Evolutionary conservation across 148 eudicot species (phyloP), one percentile per base, ranked within the genome.

Genomic region (Vaccinium myrtillus): DNA sequence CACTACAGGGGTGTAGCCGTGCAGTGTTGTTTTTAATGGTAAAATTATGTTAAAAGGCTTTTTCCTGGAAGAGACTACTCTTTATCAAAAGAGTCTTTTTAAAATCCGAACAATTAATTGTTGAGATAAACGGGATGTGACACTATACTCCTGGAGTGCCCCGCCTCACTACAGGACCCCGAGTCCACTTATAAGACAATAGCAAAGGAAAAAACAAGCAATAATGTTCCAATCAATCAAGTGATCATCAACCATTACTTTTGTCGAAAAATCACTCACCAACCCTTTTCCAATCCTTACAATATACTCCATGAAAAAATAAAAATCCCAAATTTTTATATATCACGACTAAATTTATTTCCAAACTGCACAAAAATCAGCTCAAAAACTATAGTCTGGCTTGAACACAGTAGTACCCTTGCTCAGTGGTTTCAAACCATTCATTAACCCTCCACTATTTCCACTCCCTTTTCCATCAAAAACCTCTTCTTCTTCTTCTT

Each of bases 321-420:
- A 10, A 54, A 54, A 54, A 10, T 8, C 58, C 58, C 58, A 10
- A 54, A 9, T 54, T 1, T 54, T 14, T 54, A 43, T 43, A 43
- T 43, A 51, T 50, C 43, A 39, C 0, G 43, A 39, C 43, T 39
- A 43, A 43, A 43, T 43, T 43, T 43, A 43, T 43, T 43, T 43
- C 46, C 46, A 43, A 43, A 43, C 46, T 43, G 46, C 46, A 27
- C 39, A 32, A 27, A 71, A 71, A 71, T 71, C 46, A 32, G 76
- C 76, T 71, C 48, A 75, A 88, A 94, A 92, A 85, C 90, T 91
- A 80, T 94, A 94, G 80, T 92, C 90, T 54, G 94, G 83, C 55
- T 92, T 94, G 87, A 93, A 92, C 87, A 89, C 81, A 43, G 46
- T 43, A 0, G 46, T 43, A 39, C 54, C 80, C 71, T 87, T 92